Conservation (phyloP, 352 stramenopile species). For the Halophytophthora polymorphica region DNA sequence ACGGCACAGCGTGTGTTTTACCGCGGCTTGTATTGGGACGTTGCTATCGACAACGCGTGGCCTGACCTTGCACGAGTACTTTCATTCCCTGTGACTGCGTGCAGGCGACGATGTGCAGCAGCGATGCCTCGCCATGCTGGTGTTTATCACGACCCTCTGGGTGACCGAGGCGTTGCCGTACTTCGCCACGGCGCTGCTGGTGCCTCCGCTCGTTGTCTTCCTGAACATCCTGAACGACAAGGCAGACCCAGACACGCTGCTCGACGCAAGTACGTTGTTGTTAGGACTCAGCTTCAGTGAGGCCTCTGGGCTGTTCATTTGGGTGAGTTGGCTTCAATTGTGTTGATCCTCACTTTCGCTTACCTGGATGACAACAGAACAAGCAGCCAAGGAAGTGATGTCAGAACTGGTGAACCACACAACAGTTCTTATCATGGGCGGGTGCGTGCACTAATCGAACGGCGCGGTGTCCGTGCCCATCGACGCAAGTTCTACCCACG, state of each 20-base stretch:
- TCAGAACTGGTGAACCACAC: conserved; percentile 90
- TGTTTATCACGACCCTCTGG: conserved; percentile 89
- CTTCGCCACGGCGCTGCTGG: conserved; percentile 88
- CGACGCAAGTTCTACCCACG: background rate
- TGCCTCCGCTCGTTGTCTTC: conserved; percentile 87
- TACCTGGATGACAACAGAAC: conserved; percentile 27
- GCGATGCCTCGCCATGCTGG: conserved; percentile 86
- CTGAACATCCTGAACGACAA: conserved; percentile 88
- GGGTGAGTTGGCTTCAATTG: conserved; percentile 1
- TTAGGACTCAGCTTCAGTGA: background rate
- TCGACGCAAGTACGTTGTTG: conserved; percentile 63
- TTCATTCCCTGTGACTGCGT: background rate
- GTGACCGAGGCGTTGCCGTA: conserved; percentile 90
- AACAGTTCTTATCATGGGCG: conserved; percentile 92
- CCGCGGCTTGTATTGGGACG: background rate
- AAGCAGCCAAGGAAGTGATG: conserved; percentile 88
- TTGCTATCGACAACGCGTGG: background rate
- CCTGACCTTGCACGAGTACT: background rate
- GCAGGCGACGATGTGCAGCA: conserved; percentile 76
- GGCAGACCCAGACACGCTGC: conserved; percentile 56
- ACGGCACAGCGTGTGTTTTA: background rate
- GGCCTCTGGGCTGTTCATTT: background rate
- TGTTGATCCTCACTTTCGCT: background rate
- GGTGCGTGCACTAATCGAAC: conserved; percentile 30
- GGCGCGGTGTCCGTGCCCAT: background rate